Conservation (phyloP, 495 filamentous ascomycete genomes). For the Daldinia bambusicola region DNA sequence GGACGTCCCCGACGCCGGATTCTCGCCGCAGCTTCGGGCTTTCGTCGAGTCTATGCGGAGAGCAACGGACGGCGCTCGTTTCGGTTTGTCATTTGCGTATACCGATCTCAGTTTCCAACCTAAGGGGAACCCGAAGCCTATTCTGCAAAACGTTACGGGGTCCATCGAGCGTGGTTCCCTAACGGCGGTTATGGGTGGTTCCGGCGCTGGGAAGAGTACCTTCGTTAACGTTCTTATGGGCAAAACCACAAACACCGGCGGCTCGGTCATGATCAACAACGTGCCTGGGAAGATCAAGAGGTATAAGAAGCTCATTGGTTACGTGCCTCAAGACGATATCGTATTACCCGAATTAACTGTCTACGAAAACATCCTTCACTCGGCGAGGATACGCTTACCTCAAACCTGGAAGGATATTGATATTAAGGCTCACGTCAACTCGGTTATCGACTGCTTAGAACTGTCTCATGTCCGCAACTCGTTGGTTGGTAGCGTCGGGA, state of each 20-base stretch:
- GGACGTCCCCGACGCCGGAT: constrained; percentile 44
- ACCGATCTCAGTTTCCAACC: constrained; percentile 58
- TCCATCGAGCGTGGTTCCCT: constrained; percentile 61
- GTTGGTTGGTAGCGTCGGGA: constrained; percentile 55
- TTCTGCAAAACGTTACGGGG: constrained; percentile 62
- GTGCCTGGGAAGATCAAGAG: constrained; percentile 56
- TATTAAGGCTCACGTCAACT: constrained; percentile 56
- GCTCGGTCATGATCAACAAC: constrained; percentile 60
- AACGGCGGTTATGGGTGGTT: constrained; percentile 63
- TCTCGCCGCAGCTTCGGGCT: constrained; percentile 52
- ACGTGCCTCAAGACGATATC: constrained; percentile 65
- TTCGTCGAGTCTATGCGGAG: constrained; percentile 63
- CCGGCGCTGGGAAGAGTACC: constrained; percentile 61
- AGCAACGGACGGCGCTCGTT: constrained; percentile 58
- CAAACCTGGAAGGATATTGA: constrained; percentile 52
- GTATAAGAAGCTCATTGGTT: constrained; percentile 66
- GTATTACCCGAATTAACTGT: constrained; percentile 63
- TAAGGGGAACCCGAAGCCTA: constrained; percentile 52
- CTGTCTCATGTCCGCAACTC: constrained; percentile 57
- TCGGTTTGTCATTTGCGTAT: constrained; percentile 64
- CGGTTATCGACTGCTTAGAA: constrained; percentile 58
- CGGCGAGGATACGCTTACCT: constrained; percentile 61
- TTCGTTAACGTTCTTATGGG: constrained; percentile 67
- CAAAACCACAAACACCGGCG: constrained; percentile 56
- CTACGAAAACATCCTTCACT: constrained; percentile 63